Evolutionary conservation across 2,329 filamentous ascomycete species (phyloP).

Genomic region (Epichloe hybrida): DNA sequence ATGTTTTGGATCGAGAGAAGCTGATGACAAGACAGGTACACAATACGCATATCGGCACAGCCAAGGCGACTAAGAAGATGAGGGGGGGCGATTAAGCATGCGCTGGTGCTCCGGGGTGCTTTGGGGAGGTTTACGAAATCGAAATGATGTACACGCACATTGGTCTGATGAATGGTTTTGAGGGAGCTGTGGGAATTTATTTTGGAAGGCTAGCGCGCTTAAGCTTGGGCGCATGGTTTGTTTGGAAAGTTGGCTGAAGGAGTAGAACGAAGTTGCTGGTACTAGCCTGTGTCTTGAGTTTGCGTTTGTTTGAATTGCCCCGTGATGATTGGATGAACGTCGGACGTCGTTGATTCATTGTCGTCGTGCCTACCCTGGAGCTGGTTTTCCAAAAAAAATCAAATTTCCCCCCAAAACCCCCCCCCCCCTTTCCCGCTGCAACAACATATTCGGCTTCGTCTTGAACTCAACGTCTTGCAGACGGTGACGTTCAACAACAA

Average conservation of each 20-base stretch:
- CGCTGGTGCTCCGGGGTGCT: neutral
- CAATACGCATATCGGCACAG: conserved; percentile 86
- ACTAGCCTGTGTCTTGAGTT: neutral
- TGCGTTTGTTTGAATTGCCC: neutral
- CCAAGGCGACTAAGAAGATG: conserved; percentile 58
- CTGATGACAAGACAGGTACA: conserved; percentile 41
- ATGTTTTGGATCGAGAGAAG: neutral
- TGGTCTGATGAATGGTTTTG: neutral
- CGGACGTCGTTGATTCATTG: neutral
- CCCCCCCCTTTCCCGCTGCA: neutral
- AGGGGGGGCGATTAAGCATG: conserved; percentile 16
- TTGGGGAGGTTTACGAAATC: neutral
- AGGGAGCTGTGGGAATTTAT: neutral
- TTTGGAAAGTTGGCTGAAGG: neutral
- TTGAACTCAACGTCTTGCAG: too few species aligned
- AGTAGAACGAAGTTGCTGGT: neutral
- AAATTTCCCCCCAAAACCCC: too few species aligned
- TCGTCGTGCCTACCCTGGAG: neutral
- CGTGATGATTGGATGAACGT: too few species aligned
- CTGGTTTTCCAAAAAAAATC: too few species aligned
- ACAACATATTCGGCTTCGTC: neutral
- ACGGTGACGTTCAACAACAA: too few species aligned
- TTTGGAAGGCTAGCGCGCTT: conserved; percentile 1
- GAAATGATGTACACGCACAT: conserved; percentile 2
- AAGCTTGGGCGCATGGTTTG: neutral